phyloP scores from a whole-genome alignment of 1,139 yeast genomes.

The Protomyces inundatus region DNA sequence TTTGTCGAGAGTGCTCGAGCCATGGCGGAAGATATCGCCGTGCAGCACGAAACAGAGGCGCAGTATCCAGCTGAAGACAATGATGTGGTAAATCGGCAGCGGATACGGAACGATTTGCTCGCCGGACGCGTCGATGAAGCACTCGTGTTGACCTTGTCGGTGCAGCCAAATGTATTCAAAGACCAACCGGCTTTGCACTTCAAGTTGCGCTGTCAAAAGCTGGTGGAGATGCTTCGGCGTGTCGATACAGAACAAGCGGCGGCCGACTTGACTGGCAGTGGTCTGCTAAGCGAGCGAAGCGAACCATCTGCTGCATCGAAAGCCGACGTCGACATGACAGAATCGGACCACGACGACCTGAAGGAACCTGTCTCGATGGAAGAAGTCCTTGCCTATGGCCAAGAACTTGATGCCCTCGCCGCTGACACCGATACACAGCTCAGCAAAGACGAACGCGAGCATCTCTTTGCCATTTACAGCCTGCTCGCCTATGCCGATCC shows the following conservation, averaged over 20 bases:
- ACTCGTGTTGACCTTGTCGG: constrained; percentile 43
- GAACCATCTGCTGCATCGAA: too few relatives aligned
- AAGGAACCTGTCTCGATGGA: constrained; percentile 34
- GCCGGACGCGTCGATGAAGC: constrained; percentile 50
- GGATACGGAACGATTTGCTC: constrained; percentile 46
- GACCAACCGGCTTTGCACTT: constrained; percentile 48
- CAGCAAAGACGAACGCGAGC: constrained; percentile 36
- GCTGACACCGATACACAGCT: constrained; percentile 35
- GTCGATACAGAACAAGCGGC: constrained; percentile 27
- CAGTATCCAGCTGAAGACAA: constrained; percentile 35
- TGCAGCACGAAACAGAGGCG: constrained; percentile 19
- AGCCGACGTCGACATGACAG: neutral
- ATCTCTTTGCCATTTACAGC: constrained; percentile 45
- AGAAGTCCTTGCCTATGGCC: constrained; percentile 48
- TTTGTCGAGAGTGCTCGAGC: constrained; percentile 62
- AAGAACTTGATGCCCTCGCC: constrained; percentile 44
- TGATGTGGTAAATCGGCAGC: constrained; percentile 49
- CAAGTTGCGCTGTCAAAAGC: constrained; percentile 50
- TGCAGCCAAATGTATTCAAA: constrained; percentile 48
- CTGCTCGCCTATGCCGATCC: constrained; percentile 54
- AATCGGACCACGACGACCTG: neutral
- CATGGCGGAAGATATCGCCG: constrained; percentile 48
- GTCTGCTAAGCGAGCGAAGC: neutral
- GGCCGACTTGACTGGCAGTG: constrained; percentile 4
- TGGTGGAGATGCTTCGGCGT: constrained; percentile 45